Evolutionary conservation across 139 green algal genomes (phyloP).

Genomic region (Yamagishiella unicocca): DNA sequence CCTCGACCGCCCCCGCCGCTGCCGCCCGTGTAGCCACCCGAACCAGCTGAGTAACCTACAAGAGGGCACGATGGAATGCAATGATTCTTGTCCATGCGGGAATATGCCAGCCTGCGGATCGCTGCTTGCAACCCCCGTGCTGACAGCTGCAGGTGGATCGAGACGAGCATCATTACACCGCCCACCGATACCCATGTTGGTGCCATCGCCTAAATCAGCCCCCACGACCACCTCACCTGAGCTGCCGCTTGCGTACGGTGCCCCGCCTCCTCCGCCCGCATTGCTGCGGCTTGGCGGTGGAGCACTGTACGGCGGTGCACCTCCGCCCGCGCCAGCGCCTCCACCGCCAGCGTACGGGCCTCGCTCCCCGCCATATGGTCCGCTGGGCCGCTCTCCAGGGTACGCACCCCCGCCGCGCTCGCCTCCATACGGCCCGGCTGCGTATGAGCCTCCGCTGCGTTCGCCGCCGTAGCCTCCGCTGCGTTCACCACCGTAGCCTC

Average conservation of each 20-base stretch:
- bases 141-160: too few species aligned
- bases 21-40: constrained; percentile 13
- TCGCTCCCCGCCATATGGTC: neutral
- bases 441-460: neutral
- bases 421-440: neutral
- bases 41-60: constrained; percentile 13
- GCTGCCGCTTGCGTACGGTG: neutral
- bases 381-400: neutral
- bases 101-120: too few species aligned
- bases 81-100: too few species aligned
- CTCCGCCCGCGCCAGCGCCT: neutral
- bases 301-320: neutral
- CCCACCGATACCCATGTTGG: too few species aligned
- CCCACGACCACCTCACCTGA: neutral
- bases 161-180: too few species aligned
- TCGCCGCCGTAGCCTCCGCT: constrained; percentile 29
- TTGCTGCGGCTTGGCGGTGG: neutral
- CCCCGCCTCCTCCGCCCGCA: neutral
- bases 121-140: too few species aligned
- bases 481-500: neutral
- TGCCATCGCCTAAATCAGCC: too few species aligned
- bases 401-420: neutral
- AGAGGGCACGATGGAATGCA: neutral
- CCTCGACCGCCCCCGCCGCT: neutral
- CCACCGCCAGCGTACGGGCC: neutral